Conservation (phyloP, 139 green algal genomes). For the Coelastrella sp. region DNA sequence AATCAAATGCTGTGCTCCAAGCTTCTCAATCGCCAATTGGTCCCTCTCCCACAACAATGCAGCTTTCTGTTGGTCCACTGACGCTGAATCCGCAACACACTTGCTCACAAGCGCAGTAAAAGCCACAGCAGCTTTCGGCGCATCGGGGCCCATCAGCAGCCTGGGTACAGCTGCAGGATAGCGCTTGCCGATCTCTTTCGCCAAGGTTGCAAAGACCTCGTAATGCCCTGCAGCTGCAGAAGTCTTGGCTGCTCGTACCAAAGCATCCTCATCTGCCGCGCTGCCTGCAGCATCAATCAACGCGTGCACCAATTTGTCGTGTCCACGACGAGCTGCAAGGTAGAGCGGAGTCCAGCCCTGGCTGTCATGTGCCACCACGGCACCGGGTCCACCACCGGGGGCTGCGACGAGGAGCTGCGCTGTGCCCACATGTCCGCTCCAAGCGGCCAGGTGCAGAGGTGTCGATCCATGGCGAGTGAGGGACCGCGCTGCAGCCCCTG, state of each 20-base stretch:
- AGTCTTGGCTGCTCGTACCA: slow-evolving; percentile 7
- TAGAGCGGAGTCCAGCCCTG: slow-evolving; percentile 20
- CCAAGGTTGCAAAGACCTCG: neutral
- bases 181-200: slow-evolving; percentile 7
- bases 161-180: neutral
- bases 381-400: neutral
- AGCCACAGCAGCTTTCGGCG: neutral
- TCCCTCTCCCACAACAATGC: neutral
- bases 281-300: neutral
- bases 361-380: neutral
- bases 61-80: neutral
- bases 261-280: neutral
- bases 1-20: slow-evolving; percentile 21
- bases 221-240: slow-evolving; percentile 6
- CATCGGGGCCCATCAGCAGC: neutral
- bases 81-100: neutral
- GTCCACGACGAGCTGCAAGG: slow-evolving; percentile 6
- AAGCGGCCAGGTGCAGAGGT: slow-evolving; percentile 16
- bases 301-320: neutral
- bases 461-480: slow-evolving; percentile 6
- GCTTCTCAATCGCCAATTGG: neutral
- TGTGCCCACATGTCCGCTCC: neutral
- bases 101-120: slow-evolving; percentile 11
- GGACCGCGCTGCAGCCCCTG: neutral
- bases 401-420: neutral